These are phyloP conservation scores for Triticum dicoccoides DNA, from an alignment of 176 grass and related monocot genomes.

Conservation along the genomic window DNA sequence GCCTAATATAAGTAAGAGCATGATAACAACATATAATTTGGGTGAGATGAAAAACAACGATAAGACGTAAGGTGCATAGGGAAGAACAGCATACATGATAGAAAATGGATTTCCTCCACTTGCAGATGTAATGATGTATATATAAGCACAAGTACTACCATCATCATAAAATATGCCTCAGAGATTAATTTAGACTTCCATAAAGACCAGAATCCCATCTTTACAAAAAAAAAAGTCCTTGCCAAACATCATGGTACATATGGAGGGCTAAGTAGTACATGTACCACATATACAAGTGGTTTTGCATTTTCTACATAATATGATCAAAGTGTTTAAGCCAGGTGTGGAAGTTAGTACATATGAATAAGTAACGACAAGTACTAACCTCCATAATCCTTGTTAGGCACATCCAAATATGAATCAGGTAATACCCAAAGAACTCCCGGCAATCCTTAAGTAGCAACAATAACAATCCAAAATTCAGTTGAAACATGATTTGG, in stretches of 20 bases:
- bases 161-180: background rate
- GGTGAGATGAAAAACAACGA: background rate
- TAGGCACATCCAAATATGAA: constrained; percentile 97
- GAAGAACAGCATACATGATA: background rate
- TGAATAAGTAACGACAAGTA: background rate
- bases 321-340: background rate
- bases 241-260: background rate
- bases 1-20: constrained; percentile 14
- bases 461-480: background rate
- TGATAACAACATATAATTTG: background rate
- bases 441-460: constrained; percentile 69
- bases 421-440: constrained; percentile 99
- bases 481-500: background rate
- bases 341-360: background rate
- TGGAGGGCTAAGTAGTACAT: background rate
- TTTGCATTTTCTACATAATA: background rate
- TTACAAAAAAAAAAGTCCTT: background rate
- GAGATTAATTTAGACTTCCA: background rate
- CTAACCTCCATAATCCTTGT: constrained; percentile 98
- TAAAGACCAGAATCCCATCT: background rate
- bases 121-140: background rate
- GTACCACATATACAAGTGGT: background rate
- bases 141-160: background rate
- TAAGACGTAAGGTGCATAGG: background rate
- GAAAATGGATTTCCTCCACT: background rate